A percentile compares a stretch with the other conserved stretches of the same genome.
Evolutionary conservation across 192 early-diverging fungal genomes (phyloP).

Genomic region (Backusella psychrophila): DNA sequence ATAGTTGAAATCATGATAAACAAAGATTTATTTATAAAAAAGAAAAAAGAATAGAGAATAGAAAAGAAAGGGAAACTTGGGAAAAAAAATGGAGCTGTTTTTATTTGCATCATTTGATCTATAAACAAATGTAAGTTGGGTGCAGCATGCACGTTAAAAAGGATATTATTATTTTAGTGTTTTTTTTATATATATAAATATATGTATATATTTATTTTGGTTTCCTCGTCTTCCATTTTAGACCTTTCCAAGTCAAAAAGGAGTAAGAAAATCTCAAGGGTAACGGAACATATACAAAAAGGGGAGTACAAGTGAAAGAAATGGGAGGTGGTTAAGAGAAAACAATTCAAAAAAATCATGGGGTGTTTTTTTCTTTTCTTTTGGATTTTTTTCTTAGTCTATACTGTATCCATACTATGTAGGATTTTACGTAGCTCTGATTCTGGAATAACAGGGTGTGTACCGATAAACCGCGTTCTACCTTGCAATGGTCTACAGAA

Average conservation of each 20-base stretch:
- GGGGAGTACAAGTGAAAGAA: background rate
- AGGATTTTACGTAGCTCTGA: slow-evolving; percentile 25
- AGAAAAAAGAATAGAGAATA: background rate
- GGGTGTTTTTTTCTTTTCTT: background rate
- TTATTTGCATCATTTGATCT: slow-evolving; percentile 1
- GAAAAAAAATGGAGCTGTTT: background rate
- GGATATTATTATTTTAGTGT: slow-evolving; percentile 5
- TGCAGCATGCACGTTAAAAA: slow-evolving; percentile 4
- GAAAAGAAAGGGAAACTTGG: background rate
- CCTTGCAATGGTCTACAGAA: slow-evolving; percentile 46
- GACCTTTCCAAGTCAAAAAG: background rate
- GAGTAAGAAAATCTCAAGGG: slow-evolving; percentile 4
- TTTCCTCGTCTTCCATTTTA: background rate
- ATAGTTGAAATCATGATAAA: background rate
- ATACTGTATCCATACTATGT: background rate
- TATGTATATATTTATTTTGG: background rate
- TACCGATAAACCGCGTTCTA: slow-evolving; percentile 53
- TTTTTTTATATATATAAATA: background rate
- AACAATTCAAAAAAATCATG: background rate
- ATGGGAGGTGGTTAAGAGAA: background rate
- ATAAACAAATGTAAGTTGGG: slow-evolving; percentile 4
- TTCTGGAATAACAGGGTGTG: slow-evolving; percentile 49
- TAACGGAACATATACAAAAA: background rate
- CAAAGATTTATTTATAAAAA: background rate
- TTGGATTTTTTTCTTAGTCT: background rate